These are phyloP conservation scores for Aspergillus conjunctus DNA, from an alignment of 495 filamentous ascomycete species.

Conservation along the genomic window DNA sequence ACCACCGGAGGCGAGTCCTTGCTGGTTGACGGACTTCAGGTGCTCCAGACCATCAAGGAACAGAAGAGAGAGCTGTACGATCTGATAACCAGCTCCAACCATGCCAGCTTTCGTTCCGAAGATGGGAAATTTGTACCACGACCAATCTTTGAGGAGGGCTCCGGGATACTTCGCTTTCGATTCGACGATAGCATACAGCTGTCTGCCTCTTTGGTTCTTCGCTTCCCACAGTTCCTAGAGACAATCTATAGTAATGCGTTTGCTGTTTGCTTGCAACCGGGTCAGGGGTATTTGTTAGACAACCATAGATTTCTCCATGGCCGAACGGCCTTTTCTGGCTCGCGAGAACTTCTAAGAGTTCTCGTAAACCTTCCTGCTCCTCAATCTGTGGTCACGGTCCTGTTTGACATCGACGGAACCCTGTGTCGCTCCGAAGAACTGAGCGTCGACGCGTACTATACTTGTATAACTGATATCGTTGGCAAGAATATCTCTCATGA, in stretches of 20 bases:
- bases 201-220: constrained; percentile 13
- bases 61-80: constrained; percentile 7
- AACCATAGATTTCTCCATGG: constrained; percentile 21
- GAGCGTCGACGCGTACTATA: constrained; percentile 22
- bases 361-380: constrained; percentile 15
- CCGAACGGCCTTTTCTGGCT: constrained; percentile 18
- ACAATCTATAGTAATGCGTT: constrained; percentile 18
- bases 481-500: constrained; percentile 20
- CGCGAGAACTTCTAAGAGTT: constrained; percentile 15
- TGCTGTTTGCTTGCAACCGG: constrained; percentile 10
- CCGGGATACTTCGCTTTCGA: constrained; percentile 18
- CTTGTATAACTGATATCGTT: constrained; percentile 18
- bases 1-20: constrained; percentile 10
- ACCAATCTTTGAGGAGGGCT: constrained; percentile 13
- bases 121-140: constrained; percentile 18
- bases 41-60: constrained; percentile 12
- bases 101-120: constrained; percentile 17
- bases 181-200: constrained; percentile 21
- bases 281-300: constrained; percentile 20
- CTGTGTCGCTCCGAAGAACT: constrained; percentile 23
- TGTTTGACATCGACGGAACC: constrained; percentile 23
- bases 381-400: constrained; percentile 10
- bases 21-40: constrained; percentile 8
- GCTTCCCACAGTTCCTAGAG: constrained; percentile 9
- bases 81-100: constrained; percentile 9